Base-by-base conservation (phyloP, 768 basidiomycete species). In the Terana coerulea region DNA sequence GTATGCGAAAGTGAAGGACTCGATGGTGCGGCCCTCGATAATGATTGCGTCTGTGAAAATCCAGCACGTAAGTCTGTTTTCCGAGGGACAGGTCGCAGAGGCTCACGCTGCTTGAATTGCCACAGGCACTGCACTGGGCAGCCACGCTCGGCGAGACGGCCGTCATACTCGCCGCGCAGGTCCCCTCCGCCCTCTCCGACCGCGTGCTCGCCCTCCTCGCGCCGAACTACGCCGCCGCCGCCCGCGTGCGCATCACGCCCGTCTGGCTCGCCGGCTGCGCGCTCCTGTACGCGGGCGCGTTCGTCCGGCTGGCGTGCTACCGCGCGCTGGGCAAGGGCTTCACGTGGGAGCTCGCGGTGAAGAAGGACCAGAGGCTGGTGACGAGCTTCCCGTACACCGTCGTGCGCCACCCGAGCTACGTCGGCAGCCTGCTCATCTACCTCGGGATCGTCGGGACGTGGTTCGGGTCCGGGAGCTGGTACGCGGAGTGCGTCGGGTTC, bases 371-470 rank as follows among this genome's bases (percentile, higher is more conserved):
- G 35, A 44, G 35, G 21, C 34, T 61, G 22, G 39, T 61, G 35
- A 56, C 51, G 2, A 22, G 11, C 8, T 54, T 54, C 6, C 54
- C 54, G n/a, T 61, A 61, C 54, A 15, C 34, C 9, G 35, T 49
- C 34, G 54, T 61, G 14, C 59, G 59, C 24, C 58, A 61, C 42
- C 59, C 54, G 19, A 37, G 42, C 24, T 61, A 61, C 26, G 44
- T 49, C 24, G 59, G 43, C 14, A 34, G 15, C 24, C 9, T 45
- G 5, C 21, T 56, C n/a, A 34, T 48, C 26, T 29, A 29, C 17
- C 28, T 46, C 9, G 59, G 59, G 12, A n/a, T 48, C n/a, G 10
- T 43, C 22, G 29, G 52, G 14, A 33, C 29, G 22, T 15, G 34
- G 3, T 41, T 51, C 17, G 51, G 51, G 4, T 44, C 51, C 9